These are phyloP conservation scores for Diaporthe vexans DNA, from an alignment of 2,329 filamentous ascomycete species.

Conservation along the genomic window DNA sequence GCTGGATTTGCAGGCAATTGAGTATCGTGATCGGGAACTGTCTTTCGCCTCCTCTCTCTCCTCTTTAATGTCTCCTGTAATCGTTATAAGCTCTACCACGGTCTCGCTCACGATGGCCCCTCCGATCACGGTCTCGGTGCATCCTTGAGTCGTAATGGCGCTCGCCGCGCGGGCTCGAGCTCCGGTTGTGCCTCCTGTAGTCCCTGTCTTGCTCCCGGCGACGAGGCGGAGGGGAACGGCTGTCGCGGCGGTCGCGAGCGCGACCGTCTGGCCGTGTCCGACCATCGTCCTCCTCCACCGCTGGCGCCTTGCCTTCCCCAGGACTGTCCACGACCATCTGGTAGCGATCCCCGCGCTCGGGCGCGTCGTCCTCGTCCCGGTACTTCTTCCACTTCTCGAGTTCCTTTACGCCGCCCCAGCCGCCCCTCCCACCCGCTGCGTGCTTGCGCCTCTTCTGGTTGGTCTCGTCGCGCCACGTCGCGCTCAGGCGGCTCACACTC, in stretches of 20 bases:
- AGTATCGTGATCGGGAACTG: conserved; percentile 5
- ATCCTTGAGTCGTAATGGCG: conserved; percentile 42
- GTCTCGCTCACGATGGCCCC: conserved; percentile 41
- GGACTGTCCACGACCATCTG: conserved; percentile 83
- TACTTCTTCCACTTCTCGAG: conserved; percentile 95
- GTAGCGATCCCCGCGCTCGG: conserved; percentile 67
- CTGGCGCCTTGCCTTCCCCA: conserved; percentile 69
- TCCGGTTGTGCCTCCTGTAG: conserved; percentile 60
- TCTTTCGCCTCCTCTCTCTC: not conserved
- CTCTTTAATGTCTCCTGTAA: conserved; percentile 41
- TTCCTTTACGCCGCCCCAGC: conserved; percentile 90
- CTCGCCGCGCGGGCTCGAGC: conserved; percentile 50
- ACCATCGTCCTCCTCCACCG: conserved; percentile 10
- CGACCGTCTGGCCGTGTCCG: conserved; percentile 4
- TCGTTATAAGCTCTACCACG: conserved; percentile 50
- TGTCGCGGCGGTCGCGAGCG: conserved; percentile 11
- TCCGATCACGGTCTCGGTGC: conserved; percentile 47
- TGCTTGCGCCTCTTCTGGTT: conserved; percentile 79
- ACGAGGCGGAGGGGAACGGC: conserved; percentile 33
- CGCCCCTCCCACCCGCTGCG: conserved; percentile 70
- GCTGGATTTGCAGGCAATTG: conserved; percentile 2
- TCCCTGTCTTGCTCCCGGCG: conserved; percentile 37
- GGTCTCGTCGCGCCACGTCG: conserved; percentile 88
- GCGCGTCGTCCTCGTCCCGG: conserved; percentile 68
- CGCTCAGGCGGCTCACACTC: conserved; percentile 88